phyloP scores from a whole-genome alignment of 495 filamentous ascomycete genomes.

The Xylaria longipes region DNA sequence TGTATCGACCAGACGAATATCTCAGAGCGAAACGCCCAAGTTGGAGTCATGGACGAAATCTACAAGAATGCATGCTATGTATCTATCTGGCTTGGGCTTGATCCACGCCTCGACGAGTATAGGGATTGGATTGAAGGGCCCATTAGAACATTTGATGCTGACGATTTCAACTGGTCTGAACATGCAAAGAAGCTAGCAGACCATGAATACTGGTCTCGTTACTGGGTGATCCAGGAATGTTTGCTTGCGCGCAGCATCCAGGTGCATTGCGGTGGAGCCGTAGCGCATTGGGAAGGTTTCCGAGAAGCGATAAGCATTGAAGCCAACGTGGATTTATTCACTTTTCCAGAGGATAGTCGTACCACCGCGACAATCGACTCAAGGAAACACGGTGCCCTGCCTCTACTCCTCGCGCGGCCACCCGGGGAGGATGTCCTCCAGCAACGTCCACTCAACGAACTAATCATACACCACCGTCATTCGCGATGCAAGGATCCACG shows the following conservation, averaged over 20 bases:
- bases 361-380: neutral
- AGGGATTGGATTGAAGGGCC: constrained; percentile 3
- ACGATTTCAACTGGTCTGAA: constrained; percentile 27
- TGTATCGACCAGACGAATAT: constrained; percentile 34
- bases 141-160: constrained; percentile 24
- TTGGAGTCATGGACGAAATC: constrained; percentile 36
- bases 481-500: constrained; percentile 36
- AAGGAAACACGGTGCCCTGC: constrained; percentile 2
- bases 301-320: constrained; percentile 24
- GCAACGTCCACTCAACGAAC: constrained; percentile 31
- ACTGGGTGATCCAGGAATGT: constrained; percentile 24
- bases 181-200: constrained; percentile 1
- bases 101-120: constrained; percentile 7
- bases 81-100: constrained; percentile 36
- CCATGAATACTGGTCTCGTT: constrained; percentile 22
- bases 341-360: neutral
- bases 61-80: constrained; percentile 33
- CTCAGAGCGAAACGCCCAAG: constrained; percentile 33
- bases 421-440: neutral
- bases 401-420: constrained; percentile 10
- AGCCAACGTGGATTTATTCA: neutral
- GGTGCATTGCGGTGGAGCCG: constrained; percentile 26
- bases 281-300: constrained; percentile 25
- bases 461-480: constrained; percentile 27
- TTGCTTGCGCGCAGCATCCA: constrained; percentile 25